Base-by-base conservation (phyloP, 1,284 basidiomycete species). In the Inonotus hispidus region DNA sequence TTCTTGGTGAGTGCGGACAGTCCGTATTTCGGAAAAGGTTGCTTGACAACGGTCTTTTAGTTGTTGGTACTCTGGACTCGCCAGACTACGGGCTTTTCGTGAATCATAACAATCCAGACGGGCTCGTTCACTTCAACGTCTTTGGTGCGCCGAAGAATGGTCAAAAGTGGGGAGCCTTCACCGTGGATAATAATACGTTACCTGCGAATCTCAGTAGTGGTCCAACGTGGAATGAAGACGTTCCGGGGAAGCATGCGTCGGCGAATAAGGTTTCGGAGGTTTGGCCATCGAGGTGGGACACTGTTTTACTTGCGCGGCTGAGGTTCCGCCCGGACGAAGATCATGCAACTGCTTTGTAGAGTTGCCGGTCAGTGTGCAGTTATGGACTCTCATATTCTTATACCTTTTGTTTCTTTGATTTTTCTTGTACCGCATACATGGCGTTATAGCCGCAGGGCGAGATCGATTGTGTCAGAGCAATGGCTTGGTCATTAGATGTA, bases 41-140 rank as follows among this genome's bases (percentile, higher is more conserved):
- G 37, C 53, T 47, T 49, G 43, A 32, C 16, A 13, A 37, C n/a
- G 45, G 29, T 53, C 11, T 4, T 43, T 7, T 57, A 90, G 88
- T 92, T 25, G 82, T 88, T 46, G 90, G 88, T 11, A 82, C 85
- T 0, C 74, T 92, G 5, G 80, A 84, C 56, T 79, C 87, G 1
- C 76, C 81, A 0, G 85, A 89, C 63, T 87, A 88, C 69, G 87
- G 80, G 1, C 69, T 87, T 1, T 86, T 88, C 67, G 85, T 89
- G 49, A 86, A 84, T 66, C 86, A 89, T 66, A 77, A 76, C 63
- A 84, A 88, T 71, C 79, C 82, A 0, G 83, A 88, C 66, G 82
- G 84, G 3, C 80, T 84, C 72, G 80, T 78, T 3, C 81, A 85
- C 67, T 91, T 91, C 74, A 86, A 88, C 63, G 83, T 90, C 6